Evolutionary conservation across 2,329 filamentous ascomycete species (phyloP), one percentile per base, ranked within the genome.

Genomic region (Xylariaceae sp.): DNA sequence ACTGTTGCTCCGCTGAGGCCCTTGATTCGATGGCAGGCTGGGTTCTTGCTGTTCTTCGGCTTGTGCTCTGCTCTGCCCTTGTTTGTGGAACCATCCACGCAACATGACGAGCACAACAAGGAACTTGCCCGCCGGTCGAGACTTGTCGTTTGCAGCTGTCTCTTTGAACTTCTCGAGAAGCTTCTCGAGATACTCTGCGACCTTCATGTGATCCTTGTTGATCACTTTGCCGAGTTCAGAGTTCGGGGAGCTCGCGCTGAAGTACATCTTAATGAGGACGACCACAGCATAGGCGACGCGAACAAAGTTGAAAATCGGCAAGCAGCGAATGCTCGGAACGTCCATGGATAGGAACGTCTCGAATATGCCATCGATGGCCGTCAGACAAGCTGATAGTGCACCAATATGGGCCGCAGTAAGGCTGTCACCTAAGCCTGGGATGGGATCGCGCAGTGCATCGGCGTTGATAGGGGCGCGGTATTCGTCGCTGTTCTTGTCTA

Each of bases 201-300:
- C 75, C 46, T 81, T 80, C 65, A 91, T 75, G 49, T 82, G 74
- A 41, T 83, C 75, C 48, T 78, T 78, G 50, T 81, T 73, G 48
- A 91, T 82, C 15, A 89, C 75, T 45, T 77, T 76, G n/a, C 80
- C 81, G 1, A 90, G 73, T 51, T 83, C 81, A 13, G 78, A 83
- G 31, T 76, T 74, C 1, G 81, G 76, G 12, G 76, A 73, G 2
- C 77, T 76, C 3, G 83, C 79, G 8, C 81, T 78, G 37, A 85
- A 82, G 62, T 83, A 84, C 47, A 89, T 76, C 62, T 88, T 89
- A 59, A 87, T 83, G 29, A 89, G 68, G 24, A 86, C 78, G 16
- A 89, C 81, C 2, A 83, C 74, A 4, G 80, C 81, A 56, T 87
- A 88, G 9, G 83, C 79, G 15, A 87, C 78, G 19, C 85, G 79